phyloP scores from a whole-genome alignment of 1,139 yeast genomes.

The Hyphopichia pseudoburtonii region DNA sequence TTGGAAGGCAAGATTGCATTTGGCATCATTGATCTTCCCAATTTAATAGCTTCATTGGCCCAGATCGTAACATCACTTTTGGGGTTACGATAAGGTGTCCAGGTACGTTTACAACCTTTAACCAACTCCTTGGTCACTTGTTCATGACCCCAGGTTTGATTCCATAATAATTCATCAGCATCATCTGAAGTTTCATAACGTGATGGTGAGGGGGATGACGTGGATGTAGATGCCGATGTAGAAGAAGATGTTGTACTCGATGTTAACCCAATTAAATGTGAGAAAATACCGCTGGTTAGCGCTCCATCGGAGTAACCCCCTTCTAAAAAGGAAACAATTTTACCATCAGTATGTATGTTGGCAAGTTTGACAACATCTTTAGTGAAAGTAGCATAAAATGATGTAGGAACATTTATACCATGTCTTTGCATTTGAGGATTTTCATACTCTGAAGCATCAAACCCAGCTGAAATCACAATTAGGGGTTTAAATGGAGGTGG shows the following conservation, averaged over 20 bases:
- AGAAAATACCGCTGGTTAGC: slow-evolving; percentile 72
- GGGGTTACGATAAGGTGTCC: slow-evolving; percentile 59
- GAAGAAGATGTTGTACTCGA: not conserved
- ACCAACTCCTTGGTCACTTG: slow-evolving; percentile 65
- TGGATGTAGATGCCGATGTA: not conserved
- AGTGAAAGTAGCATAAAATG: slow-evolving; percentile 73
- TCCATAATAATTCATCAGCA: slow-evolving; percentile 55
- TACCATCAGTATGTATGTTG: slow-evolving; percentile 58
- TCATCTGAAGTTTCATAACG: slow-evolving; percentile 1
- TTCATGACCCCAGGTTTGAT: slow-evolving; percentile 60
- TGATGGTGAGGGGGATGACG: not conserved
- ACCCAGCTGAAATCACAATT: slow-evolving; percentile 78
- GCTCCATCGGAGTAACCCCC: slow-evolving; percentile 92
- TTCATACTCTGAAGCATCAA: slow-evolving; percentile 86
- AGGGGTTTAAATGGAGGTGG: slow-evolving; percentile 67
- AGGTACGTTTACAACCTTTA: slow-evolving; percentile 67
- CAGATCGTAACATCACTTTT: slow-evolving; percentile 50
- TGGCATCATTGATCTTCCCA: slow-evolving; percentile 73
- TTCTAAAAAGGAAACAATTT: slow-evolving; percentile 69
- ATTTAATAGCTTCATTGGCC: slow-evolving; percentile 67
- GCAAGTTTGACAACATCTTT: slow-evolving; percentile 70
- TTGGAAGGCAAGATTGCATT: slow-evolving; percentile 44
- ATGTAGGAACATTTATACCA: slow-evolving; percentile 79
- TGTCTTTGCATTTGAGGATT: slow-evolving; percentile 85
- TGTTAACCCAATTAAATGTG: slow-evolving; percentile 68